phyloP scores from a whole-genome alignment of 176 grass and related monocot species.

The Pontederia crassipes region DNA sequence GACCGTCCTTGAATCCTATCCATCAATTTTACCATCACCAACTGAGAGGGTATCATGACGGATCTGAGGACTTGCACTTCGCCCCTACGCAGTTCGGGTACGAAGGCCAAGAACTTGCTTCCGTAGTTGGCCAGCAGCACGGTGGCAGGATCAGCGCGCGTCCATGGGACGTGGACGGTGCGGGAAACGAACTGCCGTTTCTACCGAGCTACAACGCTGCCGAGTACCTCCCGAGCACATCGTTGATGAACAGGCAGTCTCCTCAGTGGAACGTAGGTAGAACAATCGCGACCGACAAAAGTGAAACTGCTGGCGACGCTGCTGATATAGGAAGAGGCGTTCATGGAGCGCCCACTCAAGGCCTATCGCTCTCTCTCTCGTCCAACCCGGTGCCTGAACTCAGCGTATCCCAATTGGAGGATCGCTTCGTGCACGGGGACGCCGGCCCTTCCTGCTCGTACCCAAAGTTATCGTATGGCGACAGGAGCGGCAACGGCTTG shows the following conservation, averaged over 20 bases:
- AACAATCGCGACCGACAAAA: not conserved
- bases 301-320: not conserved
- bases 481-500: not conserved
- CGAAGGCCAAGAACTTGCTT: not conserved
- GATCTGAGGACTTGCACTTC: not conserved
- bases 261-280: not conserved
- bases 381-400: not conserved
- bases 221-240: not conserved
- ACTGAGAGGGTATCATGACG: not conserved
- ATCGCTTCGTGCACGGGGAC: no score
- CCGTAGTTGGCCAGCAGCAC: not conserved
- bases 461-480: not conserved
- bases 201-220: not conserved
- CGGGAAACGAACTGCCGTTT: not conserved
- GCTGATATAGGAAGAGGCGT: not conserved
- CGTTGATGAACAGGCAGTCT: constrained; percentile 2
- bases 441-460: not conserved
- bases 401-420: not conserved
- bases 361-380: not conserved
- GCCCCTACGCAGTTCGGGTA: not conserved
- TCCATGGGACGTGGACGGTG: not conserved
- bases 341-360: not conserved
- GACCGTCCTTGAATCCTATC: not conserved
- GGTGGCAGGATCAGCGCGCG: not conserved
- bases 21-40: not conserved